Conservation (phyloP, 78 protist genomes). For the Dictyostelium capitatum region DNA sequence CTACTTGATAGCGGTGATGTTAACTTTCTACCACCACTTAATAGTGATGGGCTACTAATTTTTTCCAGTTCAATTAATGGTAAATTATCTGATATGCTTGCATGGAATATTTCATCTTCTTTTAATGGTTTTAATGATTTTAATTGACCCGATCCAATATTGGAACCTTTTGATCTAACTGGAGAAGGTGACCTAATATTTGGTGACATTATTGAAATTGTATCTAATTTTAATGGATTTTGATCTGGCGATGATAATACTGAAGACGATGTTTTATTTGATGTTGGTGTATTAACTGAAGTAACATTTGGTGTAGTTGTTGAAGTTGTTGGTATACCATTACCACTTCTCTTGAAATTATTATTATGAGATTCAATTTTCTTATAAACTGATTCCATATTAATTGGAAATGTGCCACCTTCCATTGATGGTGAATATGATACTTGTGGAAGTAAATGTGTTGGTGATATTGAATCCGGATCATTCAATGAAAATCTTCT, state of each 20-base stretch:
- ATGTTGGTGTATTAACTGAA: background rate
- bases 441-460: background rate
- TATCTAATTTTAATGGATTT: background rate
- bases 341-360: constrained; percentile 2
- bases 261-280: background rate
- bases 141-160: no score
- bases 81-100: background rate
- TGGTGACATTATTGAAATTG: background rate
- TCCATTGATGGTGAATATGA: constrained; percentile 5
- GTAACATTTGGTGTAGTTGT: background rate
- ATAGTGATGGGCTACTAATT: background rate
- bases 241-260: background rate
- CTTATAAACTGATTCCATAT: constrained; percentile 21
- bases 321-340: background rate
- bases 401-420: constrained; percentile 7
- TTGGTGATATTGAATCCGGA: background rate
- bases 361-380: constrained; percentile 19
- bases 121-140: constrained; percentile 7
- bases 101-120: background rate
- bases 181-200: background rate
- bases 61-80: background rate
- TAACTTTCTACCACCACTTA: background rate
- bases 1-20: background rate
- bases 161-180: no score
- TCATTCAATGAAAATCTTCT: constrained; percentile 28